Percentiles rank a stretch among this genome's conserved stretches.
Conservation (phyloP, 805 yeast genomes). For the Cyberlindnera saturnus region DNA sequence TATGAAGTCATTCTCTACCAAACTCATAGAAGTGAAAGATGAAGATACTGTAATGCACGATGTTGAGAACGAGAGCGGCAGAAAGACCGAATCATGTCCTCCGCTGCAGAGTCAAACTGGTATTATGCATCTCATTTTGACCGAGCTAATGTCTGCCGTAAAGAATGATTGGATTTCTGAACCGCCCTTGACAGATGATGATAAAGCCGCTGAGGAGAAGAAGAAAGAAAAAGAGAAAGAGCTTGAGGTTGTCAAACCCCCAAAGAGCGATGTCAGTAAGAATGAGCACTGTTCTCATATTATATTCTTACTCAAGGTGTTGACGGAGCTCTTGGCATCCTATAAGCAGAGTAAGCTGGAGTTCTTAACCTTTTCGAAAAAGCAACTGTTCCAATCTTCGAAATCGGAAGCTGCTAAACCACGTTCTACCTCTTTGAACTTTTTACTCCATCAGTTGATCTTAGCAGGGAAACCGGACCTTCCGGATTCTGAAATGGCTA, state of each 20-base stretch:
- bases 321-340: slow-evolving; percentile 69
- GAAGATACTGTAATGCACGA: slow-evolving; percentile 20
- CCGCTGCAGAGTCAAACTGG: slow-evolving; percentile 38
- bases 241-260: slow-evolving; percentile 20
- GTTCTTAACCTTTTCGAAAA: slow-evolving; percentile 71
- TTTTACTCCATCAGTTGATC: slow-evolving; percentile 68
- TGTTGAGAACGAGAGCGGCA: background rate
- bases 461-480: slow-evolving; percentile 37
- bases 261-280: slow-evolving; percentile 32
- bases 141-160: slow-evolving; percentile 54
- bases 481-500: slow-evolving; percentile 35
- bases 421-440: slow-evolving; percentile 69
- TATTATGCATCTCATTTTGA: slow-evolving; percentile 54
- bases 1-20: slow-evolving; percentile 21
- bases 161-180: slow-evolving; percentile 37
- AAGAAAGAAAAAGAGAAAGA: slow-evolving; percentile 22
- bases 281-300: slow-evolving; percentile 60
- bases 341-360: slow-evolving; percentile 79
- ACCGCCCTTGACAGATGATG: slow-evolving; percentile 23
- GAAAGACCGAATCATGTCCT: background rate
- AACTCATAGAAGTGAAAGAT: slow-evolving; percentile 13
- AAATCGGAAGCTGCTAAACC: slow-evolving; percentile 47
- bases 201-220: slow-evolving; percentile 26
- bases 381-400: slow-evolving; percentile 25
- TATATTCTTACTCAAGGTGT: slow-evolving; percentile 58